Conservation (phyloP, 2,329 filamentous ascomycete species). For the Drechslerella stenobrocha region DNA sequence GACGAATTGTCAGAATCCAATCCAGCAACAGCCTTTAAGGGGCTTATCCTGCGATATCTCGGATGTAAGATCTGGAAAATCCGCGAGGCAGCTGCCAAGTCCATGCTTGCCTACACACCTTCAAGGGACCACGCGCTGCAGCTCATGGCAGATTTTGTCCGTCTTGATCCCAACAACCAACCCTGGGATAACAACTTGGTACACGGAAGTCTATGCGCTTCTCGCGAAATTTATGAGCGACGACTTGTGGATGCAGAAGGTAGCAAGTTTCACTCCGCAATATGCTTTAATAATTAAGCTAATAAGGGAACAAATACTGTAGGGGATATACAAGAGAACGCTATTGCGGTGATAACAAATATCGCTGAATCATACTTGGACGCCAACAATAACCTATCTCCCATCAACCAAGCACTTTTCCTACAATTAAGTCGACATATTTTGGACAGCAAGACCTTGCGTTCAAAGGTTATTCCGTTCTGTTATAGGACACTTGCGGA, state of each 20-base stretch:
- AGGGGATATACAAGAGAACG: conserved; percentile 18
- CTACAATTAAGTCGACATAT: conserved; percentile 20
- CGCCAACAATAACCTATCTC: conserved; percentile 6
- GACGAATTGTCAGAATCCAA: conserved; percentile 11
- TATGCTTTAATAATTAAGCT: background rate
- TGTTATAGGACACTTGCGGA: conserved; percentile 16
- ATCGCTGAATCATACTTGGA: conserved; percentile 5
- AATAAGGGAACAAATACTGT: conserved; percentile 4
- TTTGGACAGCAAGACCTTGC: background rate
- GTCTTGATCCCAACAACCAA: conserved; percentile 56
- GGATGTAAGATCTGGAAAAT: conserved; percentile 76
- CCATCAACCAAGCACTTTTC: conserved; percentile 33
- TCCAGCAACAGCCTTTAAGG: conserved; percentile 60
- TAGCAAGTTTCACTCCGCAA: conserved; percentile 1
- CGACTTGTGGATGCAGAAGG: conserved; percentile 7
- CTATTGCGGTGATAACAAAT: background rate
- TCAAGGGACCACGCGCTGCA: conserved; percentile 53
- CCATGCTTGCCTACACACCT: conserved; percentile 67
- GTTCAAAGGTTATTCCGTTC: conserved; percentile 16
- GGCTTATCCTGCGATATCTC: conserved; percentile 66
- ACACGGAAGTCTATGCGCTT: conserved; percentile 64
- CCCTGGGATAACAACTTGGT: conserved; percentile 59
- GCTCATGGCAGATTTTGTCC: conserved; percentile 58
- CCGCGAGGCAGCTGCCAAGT: conserved; percentile 76
- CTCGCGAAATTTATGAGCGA: conserved; percentile 52